A percentile compares a stretch with the other conserved stretches of the same genome.
Evolutionary conservation across 202 grass and related monocot species (phyloP).

Genomic region (Setaria italica): DNA sequence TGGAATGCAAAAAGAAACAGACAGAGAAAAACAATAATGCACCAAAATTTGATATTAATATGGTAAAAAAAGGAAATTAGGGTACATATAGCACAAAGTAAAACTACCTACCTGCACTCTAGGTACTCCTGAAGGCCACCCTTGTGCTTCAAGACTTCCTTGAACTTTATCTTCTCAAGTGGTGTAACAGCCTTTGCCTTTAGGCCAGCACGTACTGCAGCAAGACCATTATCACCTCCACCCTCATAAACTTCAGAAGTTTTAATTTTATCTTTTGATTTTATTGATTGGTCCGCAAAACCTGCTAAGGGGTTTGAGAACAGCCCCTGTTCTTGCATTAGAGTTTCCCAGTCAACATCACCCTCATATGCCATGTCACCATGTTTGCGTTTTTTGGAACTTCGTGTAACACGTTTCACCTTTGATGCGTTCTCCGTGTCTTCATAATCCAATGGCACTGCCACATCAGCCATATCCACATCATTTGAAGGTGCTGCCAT

Average conservation of each 20-base stretch:
- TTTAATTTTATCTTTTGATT: constrained; percentile 66
- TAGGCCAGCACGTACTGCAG: constrained; percentile 81
- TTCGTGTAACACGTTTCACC: constrained; percentile 50
- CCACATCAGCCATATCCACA: constrained; percentile 36
- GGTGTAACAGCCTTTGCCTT: constrained; percentile 72
- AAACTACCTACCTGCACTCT: constrained; percentile 76
- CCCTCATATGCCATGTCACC: constrained; percentile 98
- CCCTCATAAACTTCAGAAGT: constrained; percentile 49
- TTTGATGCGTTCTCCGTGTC: constrained; percentile 43
- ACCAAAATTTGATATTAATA: constrained; percentile 27
- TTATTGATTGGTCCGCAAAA: constrained; percentile 57
- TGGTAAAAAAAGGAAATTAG: constrained; percentile 31
- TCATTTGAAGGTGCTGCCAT: constrained; percentile 41
- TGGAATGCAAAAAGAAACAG: constrained; percentile 61
- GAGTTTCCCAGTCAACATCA: constrained; percentile 85
- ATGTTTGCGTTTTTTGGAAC: constrained; percentile 62
- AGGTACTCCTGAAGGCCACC: constrained; percentile 93
- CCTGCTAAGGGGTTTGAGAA: constrained; percentile 63
- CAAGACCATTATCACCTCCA: constrained; percentile 51
- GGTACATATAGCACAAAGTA: constrained; percentile 4
- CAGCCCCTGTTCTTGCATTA: constrained; percentile 81
- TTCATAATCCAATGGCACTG: constrained; percentile 40
- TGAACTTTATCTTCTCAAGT: constrained; percentile 98
- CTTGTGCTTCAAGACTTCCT: constrained; percentile 86
- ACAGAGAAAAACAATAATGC: constrained; percentile 32